A percentile compares a stretch with the other conserved stretches of the same genome.
These are phyloP conservation scores for Scalesia atractyloides DNA, from an alignment of 129 eudicot genomes.

Conservation along the genomic window DNA sequence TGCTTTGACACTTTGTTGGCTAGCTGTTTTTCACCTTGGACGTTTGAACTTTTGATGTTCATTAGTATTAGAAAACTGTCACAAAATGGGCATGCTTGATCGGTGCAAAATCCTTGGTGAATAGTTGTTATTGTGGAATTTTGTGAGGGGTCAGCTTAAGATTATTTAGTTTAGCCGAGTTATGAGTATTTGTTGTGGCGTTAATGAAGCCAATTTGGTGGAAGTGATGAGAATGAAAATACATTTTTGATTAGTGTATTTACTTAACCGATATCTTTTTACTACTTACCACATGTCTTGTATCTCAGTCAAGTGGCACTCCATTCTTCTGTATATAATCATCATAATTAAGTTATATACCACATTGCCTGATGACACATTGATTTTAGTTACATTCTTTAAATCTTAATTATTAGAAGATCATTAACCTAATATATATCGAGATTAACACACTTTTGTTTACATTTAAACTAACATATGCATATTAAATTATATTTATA, in stretches of 20 bases:
- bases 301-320: neutral
- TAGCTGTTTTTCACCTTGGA: constrained; percentile 12
- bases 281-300: neutral
- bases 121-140: neutral
- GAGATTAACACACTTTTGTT: constrained; percentile 5
- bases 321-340: neutral
- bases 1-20: constrained; percentile 3
- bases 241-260: neutral
- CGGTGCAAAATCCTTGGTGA: neutral
- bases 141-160: neutral
- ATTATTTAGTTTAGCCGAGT: neutral
- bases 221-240: neutral
- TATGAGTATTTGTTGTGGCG: neutral
- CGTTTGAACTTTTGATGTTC: constrained; percentile 12
- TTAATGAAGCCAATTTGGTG: neutral
- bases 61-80: constrained; percentile 6
- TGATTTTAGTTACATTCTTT: neutral
- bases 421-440: constrained; percentile 1
- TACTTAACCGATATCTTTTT: neutral
- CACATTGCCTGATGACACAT: constrained; percentile 1
- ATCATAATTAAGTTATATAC: neutral
- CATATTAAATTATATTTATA: neutral
- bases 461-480: neutral
- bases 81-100: constrained; percentile 14
- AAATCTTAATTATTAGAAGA: neutral